Evolutionary conservation across 2,329 filamentous ascomycete genomes (phyloP).

Genomic region (Pleurostoma richardsiae): DNA sequence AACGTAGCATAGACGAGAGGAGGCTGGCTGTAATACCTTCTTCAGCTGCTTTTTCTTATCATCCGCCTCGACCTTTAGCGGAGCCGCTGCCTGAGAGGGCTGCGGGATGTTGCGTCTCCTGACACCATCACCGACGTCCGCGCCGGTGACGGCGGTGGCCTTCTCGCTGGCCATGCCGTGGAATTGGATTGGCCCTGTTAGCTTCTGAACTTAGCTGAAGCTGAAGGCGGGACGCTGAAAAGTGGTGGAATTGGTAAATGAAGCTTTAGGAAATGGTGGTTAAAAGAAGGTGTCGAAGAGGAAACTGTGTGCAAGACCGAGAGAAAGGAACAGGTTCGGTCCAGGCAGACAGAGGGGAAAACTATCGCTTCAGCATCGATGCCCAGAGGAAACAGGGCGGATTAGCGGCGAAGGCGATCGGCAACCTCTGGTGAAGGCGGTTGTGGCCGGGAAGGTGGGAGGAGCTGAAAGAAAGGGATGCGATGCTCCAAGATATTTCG

Average conservation of each 20-base stretch:
- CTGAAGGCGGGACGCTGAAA: not conserved
- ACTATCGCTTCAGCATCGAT: not conserved
- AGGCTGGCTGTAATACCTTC: conserved; percentile 35
- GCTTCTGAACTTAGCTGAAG: too few species aligned
- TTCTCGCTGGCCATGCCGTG: conserved; percentile 31
- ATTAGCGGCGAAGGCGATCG: not conserved
- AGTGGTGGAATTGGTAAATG: not conserved
- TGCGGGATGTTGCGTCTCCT: conserved; percentile 50
- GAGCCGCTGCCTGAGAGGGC: conserved; percentile 30
- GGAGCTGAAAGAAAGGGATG: not conserved
- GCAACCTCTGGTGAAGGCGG: not conserved
- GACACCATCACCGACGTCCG: conserved; percentile 51
- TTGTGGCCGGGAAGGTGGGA: not conserved
- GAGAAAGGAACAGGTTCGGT: not conserved
- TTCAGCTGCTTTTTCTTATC: conserved; percentile 55
- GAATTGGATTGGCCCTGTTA: too few species aligned
- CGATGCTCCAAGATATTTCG: not conserved
- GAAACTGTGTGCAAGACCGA: not conserved
- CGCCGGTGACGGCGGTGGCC: conserved; percentile 54
- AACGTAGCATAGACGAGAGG: too few species aligned
- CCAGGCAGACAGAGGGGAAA: not conserved
- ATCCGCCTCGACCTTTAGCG: conserved; percentile 38
- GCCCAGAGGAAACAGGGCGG: not conserved
- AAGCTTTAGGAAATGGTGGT: not conserved
- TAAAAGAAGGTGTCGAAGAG: conserved; percentile 7